Base-by-base conservation (phyloP, 2,329 filamentous ascomycete species). In the Chrysoporthe deuterocubensis region DNA sequence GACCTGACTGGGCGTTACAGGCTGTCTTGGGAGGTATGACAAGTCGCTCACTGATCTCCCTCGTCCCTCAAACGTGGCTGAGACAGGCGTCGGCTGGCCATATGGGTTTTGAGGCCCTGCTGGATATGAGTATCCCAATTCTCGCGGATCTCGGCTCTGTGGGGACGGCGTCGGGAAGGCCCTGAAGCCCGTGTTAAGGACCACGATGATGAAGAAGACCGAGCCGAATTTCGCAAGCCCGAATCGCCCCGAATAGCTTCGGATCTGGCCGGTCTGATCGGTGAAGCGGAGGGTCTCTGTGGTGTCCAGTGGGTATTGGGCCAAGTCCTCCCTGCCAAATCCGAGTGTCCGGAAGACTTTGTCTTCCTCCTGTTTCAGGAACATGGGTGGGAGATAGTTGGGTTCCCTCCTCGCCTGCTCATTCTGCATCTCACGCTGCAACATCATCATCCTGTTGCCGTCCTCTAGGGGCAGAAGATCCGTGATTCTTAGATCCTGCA, bases 331-430 rank as follows among this genome's bases (percentile, higher is more conserved):
- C 0, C 79, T 71, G 13, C 78, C 79, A 71, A 90, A 88, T 0
- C 85, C 83, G 16, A 89, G 80, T 1, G 80, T 78, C 66, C 86
- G 83, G 43, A 89, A 84, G 18, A 87, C 82, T 37, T 83, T 80
- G 34, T 87, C 83, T 62, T 87, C 83, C 67, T 86, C 83, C 60
- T 82, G 78, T 70, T 83, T 83, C 48, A 81, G 82, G 69, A 87
- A 83, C n/a, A 90, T 90, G 1, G 88, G 88, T 4, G 88, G 88
- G 26, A 90, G 80, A 74, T 90, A 90, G 58, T 87, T 87, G 21
- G 88, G 87, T 42, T 89, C 86, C 66, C 82, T 86, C 71, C 82
- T 80, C 43, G 81, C 78, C 69, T 88, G 87, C 71, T 90, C 88
- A 18, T 85, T 83, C 64, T 87, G 82, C 59, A 91, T 80, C 62